A percentile compares a stretch with the other conserved stretches of the same genome.
Evolutionary conservation across 2,329 filamentous ascomycete genomes (phyloP).

Genomic region (Alternaria metachromatica): DNA sequence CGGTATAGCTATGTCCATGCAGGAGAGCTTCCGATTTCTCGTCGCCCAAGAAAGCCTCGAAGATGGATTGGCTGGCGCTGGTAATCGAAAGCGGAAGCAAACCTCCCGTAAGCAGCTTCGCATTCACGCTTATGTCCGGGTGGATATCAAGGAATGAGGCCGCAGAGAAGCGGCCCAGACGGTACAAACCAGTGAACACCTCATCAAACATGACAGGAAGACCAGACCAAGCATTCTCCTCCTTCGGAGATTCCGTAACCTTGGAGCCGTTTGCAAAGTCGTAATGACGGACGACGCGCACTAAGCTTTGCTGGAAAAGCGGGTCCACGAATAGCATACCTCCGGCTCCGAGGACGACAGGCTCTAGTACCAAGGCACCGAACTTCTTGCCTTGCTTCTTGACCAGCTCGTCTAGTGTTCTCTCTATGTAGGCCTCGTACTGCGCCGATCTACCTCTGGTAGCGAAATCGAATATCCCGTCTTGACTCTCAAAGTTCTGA

Average conservation of each 20-base stretch:
- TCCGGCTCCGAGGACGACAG: constrained; percentile 79
- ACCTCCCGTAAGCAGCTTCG: constrained; percentile 83
- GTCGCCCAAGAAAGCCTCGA: constrained; percentile 71
- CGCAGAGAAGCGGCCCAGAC: constrained; percentile 74
- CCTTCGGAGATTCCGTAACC: not conserved
- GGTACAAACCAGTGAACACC: constrained; percentile 85
- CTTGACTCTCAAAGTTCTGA: constrained; percentile 39
- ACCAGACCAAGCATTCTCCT: constrained; percentile 66
- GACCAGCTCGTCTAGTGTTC: constrained; percentile 61
- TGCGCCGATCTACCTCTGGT: constrained; percentile 49
- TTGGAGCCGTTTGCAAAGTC: constrained; percentile 56
- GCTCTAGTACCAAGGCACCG: constrained; percentile 80
- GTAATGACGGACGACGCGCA: constrained; percentile 68
- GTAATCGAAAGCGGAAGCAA: constrained; percentile 79
- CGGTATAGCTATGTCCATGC: constrained; percentile 88
- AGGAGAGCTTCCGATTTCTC: constrained; percentile 81
- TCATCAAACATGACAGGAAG: constrained; percentile 84
- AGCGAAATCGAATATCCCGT: constrained; percentile 45
- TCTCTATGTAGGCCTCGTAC: constrained; percentile 68
- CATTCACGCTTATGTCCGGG: constrained; percentile 80
- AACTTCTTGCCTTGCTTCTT: constrained; percentile 68
- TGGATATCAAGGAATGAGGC: constrained; percentile 72
- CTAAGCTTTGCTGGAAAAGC: constrained; percentile 76
- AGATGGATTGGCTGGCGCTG: constrained; percentile 75
- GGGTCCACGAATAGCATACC: constrained; percentile 87